Conservation (phyloP, 2,329 filamentous ascomycete genomes). For the Massarina eburnea region DNA sequence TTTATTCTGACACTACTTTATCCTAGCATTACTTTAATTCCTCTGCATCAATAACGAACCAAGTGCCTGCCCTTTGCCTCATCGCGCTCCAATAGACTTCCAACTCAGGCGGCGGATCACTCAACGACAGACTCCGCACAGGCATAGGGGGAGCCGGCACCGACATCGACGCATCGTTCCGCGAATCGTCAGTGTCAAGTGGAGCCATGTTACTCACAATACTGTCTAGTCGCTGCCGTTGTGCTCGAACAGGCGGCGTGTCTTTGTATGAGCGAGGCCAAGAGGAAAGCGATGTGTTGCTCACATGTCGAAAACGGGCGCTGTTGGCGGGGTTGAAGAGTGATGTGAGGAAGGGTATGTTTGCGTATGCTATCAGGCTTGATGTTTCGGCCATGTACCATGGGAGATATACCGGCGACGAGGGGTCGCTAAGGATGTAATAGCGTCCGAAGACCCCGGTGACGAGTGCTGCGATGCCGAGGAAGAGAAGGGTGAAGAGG, state of each 20-base stretch:
- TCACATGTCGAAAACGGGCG: constrained; percentile 14
- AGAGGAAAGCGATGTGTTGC: constrained; percentile 10
- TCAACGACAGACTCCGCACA: constrained; percentile 4
- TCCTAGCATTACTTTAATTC: neutral
- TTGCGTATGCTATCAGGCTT: constrained; percentile 25
- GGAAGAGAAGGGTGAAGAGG: constrained; percentile 19
- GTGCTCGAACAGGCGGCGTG: constrained; percentile 2
- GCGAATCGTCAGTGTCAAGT: constrained; percentile 2
- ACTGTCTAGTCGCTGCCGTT: constrained; percentile 6
- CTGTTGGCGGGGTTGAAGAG: constrained; percentile 19
- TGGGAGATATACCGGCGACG: constrained; percentile 11
- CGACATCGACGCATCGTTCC: constrained; percentile 1
- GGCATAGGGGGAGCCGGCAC: constrained; percentile 2
- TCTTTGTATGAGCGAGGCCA: constrained; percentile 10
- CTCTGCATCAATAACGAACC: neutral
- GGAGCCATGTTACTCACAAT: neutral
- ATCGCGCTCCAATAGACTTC: constrained; percentile 6
- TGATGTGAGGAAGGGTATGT: constrained; percentile 30
- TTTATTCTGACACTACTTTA: neutral
- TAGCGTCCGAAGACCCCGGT: constrained; percentile 19
- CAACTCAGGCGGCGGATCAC: constrained; percentile 14
- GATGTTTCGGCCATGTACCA: constrained; percentile 21
- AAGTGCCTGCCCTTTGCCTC: no score
- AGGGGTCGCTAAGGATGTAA: constrained; percentile 10
- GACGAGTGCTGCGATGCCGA: constrained; percentile 18